Evolutionary conservation across 2,329 filamentous ascomycete species (phyloP).

Genomic region (Talaromyces sp.): DNA sequence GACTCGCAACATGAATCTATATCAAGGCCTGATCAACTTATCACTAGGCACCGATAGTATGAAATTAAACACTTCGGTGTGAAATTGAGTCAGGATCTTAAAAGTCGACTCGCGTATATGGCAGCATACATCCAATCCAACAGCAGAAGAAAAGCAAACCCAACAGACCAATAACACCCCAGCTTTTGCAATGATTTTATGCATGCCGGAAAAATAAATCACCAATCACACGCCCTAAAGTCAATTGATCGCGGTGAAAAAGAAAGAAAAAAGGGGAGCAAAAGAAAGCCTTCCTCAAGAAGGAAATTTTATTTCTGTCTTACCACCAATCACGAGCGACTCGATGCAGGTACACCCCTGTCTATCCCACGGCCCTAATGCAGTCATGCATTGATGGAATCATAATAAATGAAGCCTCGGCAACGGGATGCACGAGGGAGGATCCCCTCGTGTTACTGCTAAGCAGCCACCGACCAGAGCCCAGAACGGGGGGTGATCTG

Average conservation of each 20-base stretch:
- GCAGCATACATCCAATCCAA: neutral
- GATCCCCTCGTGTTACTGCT: neutral
- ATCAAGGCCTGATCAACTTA: neutral
- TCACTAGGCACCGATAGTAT: neutral
- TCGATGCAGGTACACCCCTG: constrained; percentile 7
- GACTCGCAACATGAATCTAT: neutral
- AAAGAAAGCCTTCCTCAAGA: neutral
- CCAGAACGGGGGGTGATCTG: neutral
- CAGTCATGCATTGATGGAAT: neutral
- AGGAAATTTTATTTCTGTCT: neutral
- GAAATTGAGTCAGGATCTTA: neutral
- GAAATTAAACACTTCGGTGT: neutral
- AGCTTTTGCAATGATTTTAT: neutral
- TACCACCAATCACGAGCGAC: neutral
- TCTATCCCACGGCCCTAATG: neutral
- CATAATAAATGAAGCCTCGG: neutral
- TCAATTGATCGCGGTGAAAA: neutral
- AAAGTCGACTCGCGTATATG: neutral
- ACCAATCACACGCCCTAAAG: neutral
- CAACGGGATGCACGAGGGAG: neutral
- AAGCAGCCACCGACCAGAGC: neutral
- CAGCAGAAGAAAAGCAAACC: neutral
- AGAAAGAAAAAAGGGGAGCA: neutral
- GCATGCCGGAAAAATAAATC: neutral
- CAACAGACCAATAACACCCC: neutral